Conservation (phyloP, 345 rosid genomes). For the Salix purpurea region DNA sequence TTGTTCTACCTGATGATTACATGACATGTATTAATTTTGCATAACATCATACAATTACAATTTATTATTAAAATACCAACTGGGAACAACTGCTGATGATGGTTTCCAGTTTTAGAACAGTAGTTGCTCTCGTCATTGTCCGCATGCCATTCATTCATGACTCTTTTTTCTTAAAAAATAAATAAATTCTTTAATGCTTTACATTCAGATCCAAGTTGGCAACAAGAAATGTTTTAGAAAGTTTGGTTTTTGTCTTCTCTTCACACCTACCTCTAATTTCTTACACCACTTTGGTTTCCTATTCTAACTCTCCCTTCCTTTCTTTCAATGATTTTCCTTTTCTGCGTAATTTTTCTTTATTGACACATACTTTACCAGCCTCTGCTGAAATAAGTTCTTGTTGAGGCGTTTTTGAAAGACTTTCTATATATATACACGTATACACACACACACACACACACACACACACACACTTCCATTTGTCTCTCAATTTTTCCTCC, state of each 20-base stretch:
- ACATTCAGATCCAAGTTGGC: constrained; percentile 12
- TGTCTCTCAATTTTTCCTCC: background rate
- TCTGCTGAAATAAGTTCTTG: background rate
- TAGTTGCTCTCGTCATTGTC: constrained; percentile 19
- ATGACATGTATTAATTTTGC: background rate
- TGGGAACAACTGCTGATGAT: background rate
- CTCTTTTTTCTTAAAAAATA: background rate
- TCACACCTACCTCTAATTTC: constrained; percentile 7
- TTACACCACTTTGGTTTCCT: background rate
- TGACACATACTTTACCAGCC: background rate
- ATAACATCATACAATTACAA: background rate
- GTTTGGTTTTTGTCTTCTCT: constrained; percentile 30
- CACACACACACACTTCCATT: constrained; percentile 1
- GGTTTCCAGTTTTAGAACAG: constrained; percentile 13
- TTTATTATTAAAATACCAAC: background rate
- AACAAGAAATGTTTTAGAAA: constrained; percentile 19
- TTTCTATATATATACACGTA: too few relatives aligned
- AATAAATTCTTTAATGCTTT: background rate
- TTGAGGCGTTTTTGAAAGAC: too few relatives aligned
- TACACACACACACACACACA: too few relatives aligned
- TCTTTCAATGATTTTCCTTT: background rate
- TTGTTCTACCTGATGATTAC: background rate
- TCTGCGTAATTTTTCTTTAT: background rate
- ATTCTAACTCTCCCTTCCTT: background rate
- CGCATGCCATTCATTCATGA: constrained; percentile 1